Evolutionary conservation across 441 rosid genomes (phyloP), one percentile per base, ranked within the genome.

Genomic region (Gossypium lobatum): DNA sequence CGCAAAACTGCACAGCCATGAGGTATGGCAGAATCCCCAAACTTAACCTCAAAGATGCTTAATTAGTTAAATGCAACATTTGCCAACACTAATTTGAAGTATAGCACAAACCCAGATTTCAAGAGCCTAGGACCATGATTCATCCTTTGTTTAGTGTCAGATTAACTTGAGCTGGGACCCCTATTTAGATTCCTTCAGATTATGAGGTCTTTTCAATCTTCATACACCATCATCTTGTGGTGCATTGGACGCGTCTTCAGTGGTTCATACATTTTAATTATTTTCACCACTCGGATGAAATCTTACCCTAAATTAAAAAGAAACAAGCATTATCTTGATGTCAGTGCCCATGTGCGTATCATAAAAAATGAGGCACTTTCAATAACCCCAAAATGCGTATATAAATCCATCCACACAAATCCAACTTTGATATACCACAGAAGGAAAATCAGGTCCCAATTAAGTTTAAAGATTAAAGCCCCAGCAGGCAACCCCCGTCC

Each of bases 121-220:
- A 16, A 34, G 66, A 62, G 66, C 45, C 48, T 31, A 7, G 48
- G 68, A 31, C 8, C 14, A 17, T 17, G 1, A 17, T 3, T 10
- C 45, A 13, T 5, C 11, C 23, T 21, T 57, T 3, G n/a, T 9
- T 57, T 52, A 20, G 23, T 25, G 23, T 48, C 25, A 14, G 37
- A 66, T 66, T 66, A 10, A 16, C 18, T 37, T 63, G 10, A 63
- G 37, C 9, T 17, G 71, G 60, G 78, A 16, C 23, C 78, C 25
- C 59, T 39, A 45, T 1, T n/a, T 1, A 64, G 71, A 21, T 73
- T 64, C 39, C 63, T 20, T 34, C 4, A 20, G 37, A 18, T 57
- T 71, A 23, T 60, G 18, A 14, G 37, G 26, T 26, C 10, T 25
- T 11, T 4, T 39, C 46, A 39, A 39, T 39, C 7, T 58, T 25